These are phyloP conservation scores for Ploettnerulaceae sp. DNA, from an alignment of 2,329 filamentous ascomycete species.

Conservation along the genomic window DNA sequence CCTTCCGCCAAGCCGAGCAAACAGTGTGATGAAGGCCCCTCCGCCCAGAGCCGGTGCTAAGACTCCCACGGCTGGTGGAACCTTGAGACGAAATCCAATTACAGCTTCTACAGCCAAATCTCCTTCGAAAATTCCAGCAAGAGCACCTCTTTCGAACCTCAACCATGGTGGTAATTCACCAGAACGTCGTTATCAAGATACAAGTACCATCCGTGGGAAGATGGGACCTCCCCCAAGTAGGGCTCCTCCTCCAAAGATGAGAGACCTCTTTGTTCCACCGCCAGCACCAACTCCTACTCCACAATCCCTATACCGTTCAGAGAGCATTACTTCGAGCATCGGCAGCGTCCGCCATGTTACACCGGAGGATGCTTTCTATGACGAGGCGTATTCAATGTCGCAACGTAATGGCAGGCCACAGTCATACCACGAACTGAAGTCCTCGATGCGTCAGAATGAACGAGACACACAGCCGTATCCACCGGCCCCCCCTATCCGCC, in stretches of 20 bases:
- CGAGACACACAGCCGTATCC: constrained; percentile 32
- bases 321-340: constrained; percentile 43
- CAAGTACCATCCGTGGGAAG: constrained; percentile 34
- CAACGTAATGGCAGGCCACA: constrained; percentile 31
- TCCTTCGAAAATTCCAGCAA: constrained; percentile 65
- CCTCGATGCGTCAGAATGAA: constrained; percentile 40
- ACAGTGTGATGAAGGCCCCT: constrained; percentile 28
- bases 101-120: constrained; percentile 39
- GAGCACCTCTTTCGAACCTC: constrained; percentile 64
- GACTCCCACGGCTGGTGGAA: constrained; percentile 47
- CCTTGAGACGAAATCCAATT: constrained; percentile 32
- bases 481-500: constrained; percentile 44
- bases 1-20: constrained; percentile 28
- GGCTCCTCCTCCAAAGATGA: constrained; percentile 87
- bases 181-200: constrained; percentile 50
- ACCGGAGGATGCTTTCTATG: constrained; percentile 85
- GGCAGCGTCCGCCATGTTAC: constrained; percentile 55
- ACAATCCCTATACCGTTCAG: constrained; percentile 47
- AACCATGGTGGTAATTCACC: constrained; percentile 74
- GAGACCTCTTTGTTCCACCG: constrained; percentile 62
- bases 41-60: constrained; percentile 38
- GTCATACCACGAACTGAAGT: constrained; percentile 39
- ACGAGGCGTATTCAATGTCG: constrained; percentile 41
- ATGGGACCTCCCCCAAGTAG: constrained; percentile 52
- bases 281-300: constrained; percentile 48